phyloP scores from a whole-genome alignment of 2,329 filamentous ascomycete species.

The Aureobasidium melanogenum region DNA sequence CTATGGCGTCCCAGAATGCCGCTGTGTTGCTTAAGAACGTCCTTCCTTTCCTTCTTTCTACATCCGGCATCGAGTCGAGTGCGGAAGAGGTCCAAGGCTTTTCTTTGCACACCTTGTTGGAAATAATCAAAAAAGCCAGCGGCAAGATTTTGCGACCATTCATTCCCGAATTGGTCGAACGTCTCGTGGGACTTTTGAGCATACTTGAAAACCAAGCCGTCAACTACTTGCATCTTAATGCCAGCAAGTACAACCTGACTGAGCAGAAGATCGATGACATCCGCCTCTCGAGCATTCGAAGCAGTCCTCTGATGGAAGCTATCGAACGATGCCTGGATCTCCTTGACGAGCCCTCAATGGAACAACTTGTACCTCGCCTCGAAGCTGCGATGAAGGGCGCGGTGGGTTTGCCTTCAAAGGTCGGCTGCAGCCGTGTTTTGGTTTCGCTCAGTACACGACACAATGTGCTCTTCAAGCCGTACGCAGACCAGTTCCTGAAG shows the following conservation, averaged over 20 bases:
- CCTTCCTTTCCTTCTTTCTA: constrained; percentile 81
- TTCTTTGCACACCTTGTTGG: constrained; percentile 67
- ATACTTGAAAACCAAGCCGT: constrained; percentile 81
- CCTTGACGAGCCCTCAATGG: constrained; percentile 70
- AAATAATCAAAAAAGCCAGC: constrained; percentile 78
- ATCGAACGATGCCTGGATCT: constrained; percentile 83
- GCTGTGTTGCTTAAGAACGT: constrained; percentile 76
- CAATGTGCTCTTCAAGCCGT: constrained; percentile 62
- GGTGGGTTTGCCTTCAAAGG: constrained; percentile 86
- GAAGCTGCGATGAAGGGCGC: constrained; percentile 75
- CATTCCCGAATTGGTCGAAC: constrained; percentile 71
- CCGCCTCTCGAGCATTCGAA: constrained; percentile 70
- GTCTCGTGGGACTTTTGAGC: constrained; percentile 72
- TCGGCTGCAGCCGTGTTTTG: constrained; percentile 78
- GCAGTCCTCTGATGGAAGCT: constrained; percentile 83
- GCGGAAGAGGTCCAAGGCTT: constrained; percentile 83
- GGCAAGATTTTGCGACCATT: constrained; percentile 71
- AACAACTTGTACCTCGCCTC: constrained; percentile 59
- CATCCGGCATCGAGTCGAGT: constrained; percentile 79
- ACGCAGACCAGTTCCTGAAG: constrained; percentile 67
- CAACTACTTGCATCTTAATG: constrained; percentile 88
- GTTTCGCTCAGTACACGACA: constrained; percentile 78
- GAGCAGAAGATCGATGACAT: constrained; percentile 86
- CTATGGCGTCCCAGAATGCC: constrained; percentile 56
- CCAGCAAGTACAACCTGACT: constrained; percentile 72